Base-by-base conservation (phyloP, 805 yeast species). In the Kodamaea leandrae region DNA sequence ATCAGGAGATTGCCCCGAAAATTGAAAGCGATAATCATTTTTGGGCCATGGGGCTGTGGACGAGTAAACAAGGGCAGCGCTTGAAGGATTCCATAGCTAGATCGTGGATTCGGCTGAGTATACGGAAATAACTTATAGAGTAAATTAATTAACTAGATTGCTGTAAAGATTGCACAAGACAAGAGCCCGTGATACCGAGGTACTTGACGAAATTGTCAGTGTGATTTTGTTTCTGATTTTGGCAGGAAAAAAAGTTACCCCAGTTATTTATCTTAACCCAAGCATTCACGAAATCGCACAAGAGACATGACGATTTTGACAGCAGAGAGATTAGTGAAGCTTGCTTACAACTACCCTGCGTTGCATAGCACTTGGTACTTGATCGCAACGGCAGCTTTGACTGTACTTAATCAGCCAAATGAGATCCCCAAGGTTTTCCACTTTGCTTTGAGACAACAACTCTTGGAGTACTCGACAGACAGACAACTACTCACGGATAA, bases 401-500 rank as follows among this genome's bases (percentile, higher is more conserved):
- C 91, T 2, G 89, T 83, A 4, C 82, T 91, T 53, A 90, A 90
- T 55, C 77, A 75, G 45, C 95, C 96, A 0, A 78, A 82, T 37
- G 96, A 86, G 47, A 77, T 88, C 21, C 90, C 96, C 2, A 71
- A 68, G 41, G 57, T 90, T 3, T 84, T 83, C 57, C 85, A 85
- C 47, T 82, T 82, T 63, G 88, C 89, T 14, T 54, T 72, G 39
- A 56, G 71, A 32, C 74, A 69, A 45, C 75, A 69, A 49, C 57
- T 68, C 30, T 59, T 69, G 34, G 74, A 67, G 42, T 48, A 43
- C 17, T 42, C 57, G 16, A 33, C 51, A 6, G 63, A 61, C 19
- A 44, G 48, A 6, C 39, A 50, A 18, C 48, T 67, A 17, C 55
- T 69, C 32, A 66, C 71, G 3, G 63, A 68, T 44, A 46, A 50